Base-by-base conservation (phyloP, 179 eudicot genomes). In the Drosera spatulata region DNA sequence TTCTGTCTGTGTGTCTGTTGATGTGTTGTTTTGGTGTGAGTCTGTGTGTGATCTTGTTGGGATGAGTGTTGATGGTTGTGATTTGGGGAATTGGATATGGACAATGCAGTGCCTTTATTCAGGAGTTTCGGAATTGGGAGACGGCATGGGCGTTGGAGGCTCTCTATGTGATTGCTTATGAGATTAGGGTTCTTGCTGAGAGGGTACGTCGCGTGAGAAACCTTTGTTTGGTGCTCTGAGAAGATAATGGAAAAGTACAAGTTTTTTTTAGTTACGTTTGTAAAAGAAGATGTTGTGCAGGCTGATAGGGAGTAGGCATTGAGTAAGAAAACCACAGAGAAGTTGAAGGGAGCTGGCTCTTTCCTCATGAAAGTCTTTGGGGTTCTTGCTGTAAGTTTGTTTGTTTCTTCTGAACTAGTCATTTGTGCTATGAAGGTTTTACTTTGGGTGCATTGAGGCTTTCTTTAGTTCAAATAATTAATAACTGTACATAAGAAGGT, bases 291-390 rank as follows among this genome's bases (percentile, higher is more conserved):
- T 50, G 53, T 49, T 33, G 37, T 75, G 70, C 67, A 93, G 99
- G 99, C 97, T 74, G 99, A 93, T 71, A 77, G 80, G 73, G 99
- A 93, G 78, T 78, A 89, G 80, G 90, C 91, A 59, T 79, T 82
- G 1, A 69, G 49, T 71, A 95, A 91, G 14, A 93, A 89, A 76
- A 84, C 72, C 41, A 90, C 99, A 3, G 99, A 89, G 66, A 93
- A 86, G 63, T 71, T 89, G 85, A 93, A 93, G 80, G 95, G 85
- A 41, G 97, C 99, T 63, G 99, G 99, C 58, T 93, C 99, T 12
- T 89, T 82, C 79, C 97, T 93, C 61, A 93, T 93, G 99, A 93
- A 89, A 77, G 88, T 81, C 15, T 91, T 89, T 73, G 95, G 99
- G 51, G 97, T 82, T 71, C 87, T 93, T 66, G 97, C 97, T 55